Evolutionary conservation across 1,284 basidiomycete species (phyloP).

Genomic region (Hemileccinum hortonii): DNA sequence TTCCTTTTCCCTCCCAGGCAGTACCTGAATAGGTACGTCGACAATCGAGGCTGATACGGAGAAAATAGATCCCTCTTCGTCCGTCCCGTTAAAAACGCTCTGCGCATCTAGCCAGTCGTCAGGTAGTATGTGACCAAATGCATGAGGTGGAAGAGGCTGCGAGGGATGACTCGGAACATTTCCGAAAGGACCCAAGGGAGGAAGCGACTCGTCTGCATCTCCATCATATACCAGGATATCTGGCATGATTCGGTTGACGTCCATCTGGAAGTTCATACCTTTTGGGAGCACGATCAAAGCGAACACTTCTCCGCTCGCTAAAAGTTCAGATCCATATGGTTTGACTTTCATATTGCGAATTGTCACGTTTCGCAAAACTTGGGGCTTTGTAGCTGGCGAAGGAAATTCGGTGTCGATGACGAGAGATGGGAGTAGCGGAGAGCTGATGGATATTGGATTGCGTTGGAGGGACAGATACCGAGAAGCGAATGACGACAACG

Average conservation of each 20-base stretch:
- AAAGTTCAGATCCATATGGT: slow-evolving; percentile 49
- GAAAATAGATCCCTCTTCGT: slow-evolving; percentile 53
- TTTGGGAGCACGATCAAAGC: slow-evolving; percentile 63
- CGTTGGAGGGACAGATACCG: slow-evolving; percentile 57
- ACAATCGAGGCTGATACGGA: slow-evolving; percentile 60
- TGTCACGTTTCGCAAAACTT: slow-evolving; percentile 65
- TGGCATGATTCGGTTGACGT: slow-evolving; percentile 63
- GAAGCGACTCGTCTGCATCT: slow-evolving; percentile 43
- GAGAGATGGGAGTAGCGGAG: slow-evolving; percentile 51
- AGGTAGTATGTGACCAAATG: slow-evolving; percentile 71
- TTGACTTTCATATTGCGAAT: slow-evolving; percentile 72
- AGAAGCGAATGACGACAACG: slow-evolving; percentile 60
- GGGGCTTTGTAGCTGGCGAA: slow-evolving; percentile 56
- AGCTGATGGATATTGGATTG: slow-evolving; percentile 58
- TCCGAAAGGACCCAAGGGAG: slow-evolving; percentile 5
- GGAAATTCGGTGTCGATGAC: slow-evolving; percentile 57
- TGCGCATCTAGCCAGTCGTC: slow-evolving; percentile 62
- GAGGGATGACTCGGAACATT: slow-evolving; percentile 49
- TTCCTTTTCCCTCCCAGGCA: slow-evolving; percentile 69
- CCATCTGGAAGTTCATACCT: slow-evolving; percentile 61
- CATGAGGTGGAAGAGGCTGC: slow-evolving; percentile 61
- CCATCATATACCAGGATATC: slow-evolving; percentile 77
- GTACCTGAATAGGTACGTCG: slow-evolving; percentile 70
- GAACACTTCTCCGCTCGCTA: slow-evolving; percentile 65
- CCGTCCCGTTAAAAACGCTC: slow-evolving; percentile 44